phyloP scores from a whole-genome alignment of 2,329 filamentous ascomycete genomes.

The Trichophyton rubrum region DNA sequence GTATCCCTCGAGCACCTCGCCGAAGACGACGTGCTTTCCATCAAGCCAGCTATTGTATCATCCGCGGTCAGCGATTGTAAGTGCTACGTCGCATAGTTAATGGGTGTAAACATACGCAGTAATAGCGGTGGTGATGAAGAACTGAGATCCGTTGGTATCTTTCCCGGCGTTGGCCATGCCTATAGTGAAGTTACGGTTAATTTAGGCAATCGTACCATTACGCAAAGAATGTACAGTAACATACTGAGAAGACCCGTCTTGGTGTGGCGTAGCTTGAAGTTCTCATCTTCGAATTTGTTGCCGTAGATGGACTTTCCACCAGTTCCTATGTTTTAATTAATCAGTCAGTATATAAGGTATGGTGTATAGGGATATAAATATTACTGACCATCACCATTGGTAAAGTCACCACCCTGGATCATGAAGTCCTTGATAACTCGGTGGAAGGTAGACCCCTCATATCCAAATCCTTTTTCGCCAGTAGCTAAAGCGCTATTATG shows the following conservation, averaged over 20 bases:
- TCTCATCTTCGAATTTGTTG: conserved; percentile 55
- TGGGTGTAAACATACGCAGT: conserved; percentile 31
- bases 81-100: neutral
- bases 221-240: conserved; percentile 15
- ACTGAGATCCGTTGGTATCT: conserved; percentile 54
- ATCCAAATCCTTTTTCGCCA: conserved; percentile 55
- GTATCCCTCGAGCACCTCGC: conserved; percentile 56
- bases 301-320: conserved; percentile 58
- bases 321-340: conserved; percentile 34
- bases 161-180: conserved; percentile 56
- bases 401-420: conserved; percentile 60
- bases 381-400: conserved; percentile 43
- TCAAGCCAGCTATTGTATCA: conserved; percentile 42
- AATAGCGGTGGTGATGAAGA: conserved; percentile 53
- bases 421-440: conserved; percentile 59
- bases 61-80: neutral
- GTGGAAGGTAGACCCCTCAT: conserved; percentile 55
- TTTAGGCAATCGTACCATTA: neutral
- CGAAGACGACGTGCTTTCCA: conserved; percentile 54
- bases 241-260: conserved; percentile 51
- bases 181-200: conserved; percentile 14
- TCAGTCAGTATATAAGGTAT: neutral
- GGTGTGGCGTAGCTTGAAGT: conserved; percentile 59
- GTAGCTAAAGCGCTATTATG: conserved; percentile 43
- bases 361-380: neutral